Percentiles rank a stretch among this genome's conserved stretches.
Conservation (phyloP, 83 land plant genomes). For the Picea engelmannii region DNA sequence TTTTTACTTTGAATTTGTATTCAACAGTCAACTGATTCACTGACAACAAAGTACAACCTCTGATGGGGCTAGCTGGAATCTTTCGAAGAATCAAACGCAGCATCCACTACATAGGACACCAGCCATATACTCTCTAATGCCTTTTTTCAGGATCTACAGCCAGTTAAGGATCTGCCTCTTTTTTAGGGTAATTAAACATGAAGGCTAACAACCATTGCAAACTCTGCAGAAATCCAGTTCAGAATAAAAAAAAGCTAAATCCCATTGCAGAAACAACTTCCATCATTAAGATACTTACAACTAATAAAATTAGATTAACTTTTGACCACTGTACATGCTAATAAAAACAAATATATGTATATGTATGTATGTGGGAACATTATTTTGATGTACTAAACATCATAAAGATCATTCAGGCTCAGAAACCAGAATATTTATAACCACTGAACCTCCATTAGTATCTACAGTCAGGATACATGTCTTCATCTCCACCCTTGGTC, state of each 20-base stretch:
- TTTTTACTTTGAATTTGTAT: background rate
- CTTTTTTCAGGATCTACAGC: background rate
- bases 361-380: background rate
- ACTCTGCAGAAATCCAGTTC: conserved; percentile 1
- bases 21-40: background rate
- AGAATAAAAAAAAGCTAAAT: background rate
- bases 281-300: background rate
- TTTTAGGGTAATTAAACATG: conserved; percentile 3
- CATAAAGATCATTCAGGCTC: background rate
- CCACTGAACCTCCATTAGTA: background rate
- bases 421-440: background rate
- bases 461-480: conserved; percentile 13
- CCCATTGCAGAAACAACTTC: background rate
- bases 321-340: background rate
- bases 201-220: background rate
- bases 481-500: conserved; percentile 23
- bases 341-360: background rate
- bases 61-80: conserved; percentile 6
- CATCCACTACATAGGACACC: conserved; percentile 3
- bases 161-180: conserved; percentile 13
- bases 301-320: background rate
- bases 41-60: background rate
- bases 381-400: background rate
- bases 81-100: background rate
- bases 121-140: background rate